A percentile compares a stretch with the other conserved stretches of the same genome.
These are phyloP conservation scores for Capsicum rhomboideum DNA, from an alignment of 257 asterid species.

Conservation along the genomic window DNA sequence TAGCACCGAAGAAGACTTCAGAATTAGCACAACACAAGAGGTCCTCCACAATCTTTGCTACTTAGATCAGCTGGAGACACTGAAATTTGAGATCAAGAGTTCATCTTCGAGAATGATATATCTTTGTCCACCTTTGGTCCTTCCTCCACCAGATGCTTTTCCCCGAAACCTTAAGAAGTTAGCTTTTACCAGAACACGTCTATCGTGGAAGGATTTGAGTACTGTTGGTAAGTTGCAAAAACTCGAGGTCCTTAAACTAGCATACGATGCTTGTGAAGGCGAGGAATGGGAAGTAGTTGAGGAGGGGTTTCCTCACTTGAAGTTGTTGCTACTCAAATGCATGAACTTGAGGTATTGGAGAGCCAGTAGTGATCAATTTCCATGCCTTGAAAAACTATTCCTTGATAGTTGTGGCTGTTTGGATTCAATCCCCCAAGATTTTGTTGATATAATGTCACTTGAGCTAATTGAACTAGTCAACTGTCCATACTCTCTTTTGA, in stretches of 20 bases:
- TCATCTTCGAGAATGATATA: no score
- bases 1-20: no score
- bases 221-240: background rate
- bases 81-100: background rate
- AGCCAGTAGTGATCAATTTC: background rate
- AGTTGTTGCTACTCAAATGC: background rate
- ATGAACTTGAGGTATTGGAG: background rate
- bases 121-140: background rate
- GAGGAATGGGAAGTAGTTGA: background rate
- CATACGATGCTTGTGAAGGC: background rate
- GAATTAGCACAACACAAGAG: no score
- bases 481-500: conserved; percentile 5
- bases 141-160: background rate
- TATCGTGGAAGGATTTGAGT: background rate
- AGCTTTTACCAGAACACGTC: background rate
- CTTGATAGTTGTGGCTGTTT: background rate
- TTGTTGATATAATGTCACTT: conserved; percentile 17
- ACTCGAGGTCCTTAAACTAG: background rate
- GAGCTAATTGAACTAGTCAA: conserved; percentile 8
- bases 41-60: no score
- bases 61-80: background rate
- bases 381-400: no score
- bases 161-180: background rate
- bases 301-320: background rate
- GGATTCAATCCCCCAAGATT: conserved; percentile 15